Percentiles rank a stretch among this genome's conserved stretches.
Conservation (phyloP, 345 rosid species). For the Cardamine resedifolia region DNA sequence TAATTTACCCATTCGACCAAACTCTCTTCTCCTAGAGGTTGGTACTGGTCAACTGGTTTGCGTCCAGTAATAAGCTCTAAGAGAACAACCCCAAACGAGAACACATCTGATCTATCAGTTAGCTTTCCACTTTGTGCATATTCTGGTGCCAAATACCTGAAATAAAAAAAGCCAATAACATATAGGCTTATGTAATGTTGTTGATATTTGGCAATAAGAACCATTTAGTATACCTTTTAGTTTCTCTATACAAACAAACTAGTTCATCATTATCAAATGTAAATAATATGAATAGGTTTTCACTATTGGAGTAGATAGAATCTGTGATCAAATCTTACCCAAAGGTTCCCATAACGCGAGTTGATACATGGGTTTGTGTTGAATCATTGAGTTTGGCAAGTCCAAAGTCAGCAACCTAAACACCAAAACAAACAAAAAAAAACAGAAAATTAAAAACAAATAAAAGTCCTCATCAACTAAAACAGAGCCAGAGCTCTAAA, state of each 20-base stretch:
- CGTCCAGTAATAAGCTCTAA: conserved; percentile 95
- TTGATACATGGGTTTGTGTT: conserved; percentile 88
- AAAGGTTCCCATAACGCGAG: conserved; percentile 99
- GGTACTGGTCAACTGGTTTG: conserved; percentile 79
- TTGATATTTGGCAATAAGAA: neutral
- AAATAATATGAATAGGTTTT: neutral
- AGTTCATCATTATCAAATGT: neutral
- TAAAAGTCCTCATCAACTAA: neutral
- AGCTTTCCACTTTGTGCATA: conserved; percentile 95
- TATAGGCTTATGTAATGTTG: neutral
- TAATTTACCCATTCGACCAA: conserved; percentile 88
- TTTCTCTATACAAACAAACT: neutral
- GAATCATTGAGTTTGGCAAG: conserved; percentile 87
- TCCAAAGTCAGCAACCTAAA: conserved; percentile 97
- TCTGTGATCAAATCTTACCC: conserved; percentile 58
- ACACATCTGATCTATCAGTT: conserved; percentile 94
- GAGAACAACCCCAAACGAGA: conserved; percentile 94
- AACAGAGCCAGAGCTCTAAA: neutral
- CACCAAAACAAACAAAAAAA: neutral
- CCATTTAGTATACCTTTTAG: neutral
- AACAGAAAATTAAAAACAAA: neutral
- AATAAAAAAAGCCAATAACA: conserved; percentile 25
- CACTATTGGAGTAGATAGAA: neutral
- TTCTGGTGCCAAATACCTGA: conserved; percentile 94
- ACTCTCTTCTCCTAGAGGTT: conserved; percentile 94